A percentile compares a stretch with the other conserved stretches of the same genome.
phyloP scores from a whole-genome alignment of 129 eudicot species.

The Logfia minima region DNA sequence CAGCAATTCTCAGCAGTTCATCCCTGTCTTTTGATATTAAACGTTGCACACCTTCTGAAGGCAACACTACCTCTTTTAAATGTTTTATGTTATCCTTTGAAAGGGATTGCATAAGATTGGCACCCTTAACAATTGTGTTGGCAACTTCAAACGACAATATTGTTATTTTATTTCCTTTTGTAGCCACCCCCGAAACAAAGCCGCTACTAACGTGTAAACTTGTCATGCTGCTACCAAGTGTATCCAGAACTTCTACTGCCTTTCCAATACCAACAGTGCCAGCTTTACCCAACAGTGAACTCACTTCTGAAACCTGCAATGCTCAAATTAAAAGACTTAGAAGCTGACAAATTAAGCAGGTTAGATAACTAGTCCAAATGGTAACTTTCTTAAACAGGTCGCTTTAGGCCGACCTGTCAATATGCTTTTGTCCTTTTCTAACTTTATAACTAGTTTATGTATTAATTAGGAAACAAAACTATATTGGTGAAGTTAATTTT shows the following conservation, averaged over 20 bases:
- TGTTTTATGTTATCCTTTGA: conserved; percentile 77
- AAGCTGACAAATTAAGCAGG: not conserved
- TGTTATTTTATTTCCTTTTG: conserved; percentile 80
- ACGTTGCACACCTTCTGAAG: conserved; percentile 85
- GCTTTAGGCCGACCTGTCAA: not conserved
- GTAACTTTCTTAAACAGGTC: not conserved
- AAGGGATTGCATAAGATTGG: conserved; percentile 89
- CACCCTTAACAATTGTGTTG: conserved; percentile 91
- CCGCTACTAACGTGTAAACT: conserved; percentile 70
- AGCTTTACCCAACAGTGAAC: conserved; percentile 88
- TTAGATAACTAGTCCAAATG: not conserved
- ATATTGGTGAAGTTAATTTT: too few relatives aligned
- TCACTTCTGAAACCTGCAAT: conserved; percentile 87
- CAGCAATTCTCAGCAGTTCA: conserved; percentile 83
- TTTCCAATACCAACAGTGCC: conserved; percentile 89
- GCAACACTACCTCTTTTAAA: conserved; percentile 79
- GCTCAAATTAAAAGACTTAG: not conserved
- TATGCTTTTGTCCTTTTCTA: not conserved
- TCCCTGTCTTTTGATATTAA: conserved; percentile 84
- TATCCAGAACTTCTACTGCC: conserved; percentile 97
- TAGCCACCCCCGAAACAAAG: conserved; percentile 80
- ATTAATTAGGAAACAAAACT: not conserved
- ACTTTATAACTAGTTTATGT: not conserved
- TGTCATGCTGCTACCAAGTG: conserved; percentile 99
- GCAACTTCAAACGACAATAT: conserved; percentile 95